Percentiles rank a stretch among this genome's conserved stretches.
These are phyloP conservation scores for Sanghuangporus sanghuang DNA, from an alignment of 1,284 basidiomycete genomes.

Conservation along the genomic window DNA sequence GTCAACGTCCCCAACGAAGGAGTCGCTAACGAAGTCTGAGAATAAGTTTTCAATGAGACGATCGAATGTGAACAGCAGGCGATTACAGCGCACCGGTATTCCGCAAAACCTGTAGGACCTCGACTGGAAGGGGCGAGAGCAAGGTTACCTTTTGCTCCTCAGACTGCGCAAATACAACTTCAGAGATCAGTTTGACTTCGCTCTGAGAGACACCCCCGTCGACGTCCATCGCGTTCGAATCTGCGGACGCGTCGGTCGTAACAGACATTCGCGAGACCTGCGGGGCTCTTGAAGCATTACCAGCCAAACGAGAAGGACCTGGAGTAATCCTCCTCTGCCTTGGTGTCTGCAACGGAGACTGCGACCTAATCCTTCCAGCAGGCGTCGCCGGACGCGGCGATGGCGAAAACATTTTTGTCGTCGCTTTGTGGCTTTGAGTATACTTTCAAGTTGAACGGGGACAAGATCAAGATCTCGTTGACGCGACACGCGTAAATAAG, in stretches of 20 bases:
- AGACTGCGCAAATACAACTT: conserved; percentile 64
- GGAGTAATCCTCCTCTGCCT: neutral
- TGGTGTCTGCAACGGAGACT: neutral
- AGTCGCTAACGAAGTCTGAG: conserved; percentile 63
- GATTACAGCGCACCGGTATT: conserved; percentile 48
- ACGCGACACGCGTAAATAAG: conserved; percentile 13
- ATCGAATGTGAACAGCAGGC: neutral
- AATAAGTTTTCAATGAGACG: neutral
- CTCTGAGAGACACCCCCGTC: neutral
- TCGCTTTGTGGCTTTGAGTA: neutral
- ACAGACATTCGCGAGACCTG: conserved; percentile 14
- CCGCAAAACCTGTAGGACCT: conserved; percentile 65
- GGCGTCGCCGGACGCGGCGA: conserved; percentile 5
- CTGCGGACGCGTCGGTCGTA: conserved; percentile 12
- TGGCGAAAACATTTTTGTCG: conserved; percentile 13
- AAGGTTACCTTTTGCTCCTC: conserved; percentile 65
- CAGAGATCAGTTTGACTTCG: conserved; percentile 33
- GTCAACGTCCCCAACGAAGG: conserved; percentile 68
- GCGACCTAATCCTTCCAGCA: neutral
- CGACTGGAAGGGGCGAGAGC: conserved; percentile 64
- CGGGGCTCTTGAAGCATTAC: neutral
- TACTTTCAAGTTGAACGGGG: neutral
- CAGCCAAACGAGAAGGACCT: neutral
- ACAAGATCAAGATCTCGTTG: neutral
- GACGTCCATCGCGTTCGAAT: conserved; percentile 12